Percentiles rank a stretch among this genome's conserved stretches.
Evolutionary conservation across 1,139 yeast genomes (phyloP).

Genomic region (Yamadazyma membranifaciens): DNA sequence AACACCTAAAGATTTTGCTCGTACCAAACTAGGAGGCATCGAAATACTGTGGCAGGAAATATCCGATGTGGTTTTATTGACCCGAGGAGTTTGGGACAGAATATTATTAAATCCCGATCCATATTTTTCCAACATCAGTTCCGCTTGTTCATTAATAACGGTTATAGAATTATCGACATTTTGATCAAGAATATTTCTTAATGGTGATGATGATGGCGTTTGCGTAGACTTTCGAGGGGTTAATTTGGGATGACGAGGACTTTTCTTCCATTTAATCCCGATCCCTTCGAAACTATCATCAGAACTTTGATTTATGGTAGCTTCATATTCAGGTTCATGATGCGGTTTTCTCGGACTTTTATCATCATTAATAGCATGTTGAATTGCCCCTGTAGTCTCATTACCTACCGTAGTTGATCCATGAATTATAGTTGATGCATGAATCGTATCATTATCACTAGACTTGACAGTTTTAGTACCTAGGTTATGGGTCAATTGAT

Average conservation of each 20-base stretch:
- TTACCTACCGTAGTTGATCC: neutral
- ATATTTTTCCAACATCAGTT: constrained; percentile 38
- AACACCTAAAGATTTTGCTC: constrained; percentile 33
- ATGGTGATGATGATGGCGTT: constrained; percentile 33
- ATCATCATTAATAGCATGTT: neutral
- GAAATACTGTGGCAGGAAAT: constrained; percentile 9
- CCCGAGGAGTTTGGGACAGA: constrained; percentile 23
- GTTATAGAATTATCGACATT: constrained; percentile 16
- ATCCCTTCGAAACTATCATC: constrained; percentile 46
- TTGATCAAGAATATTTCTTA: constrained; percentile 18
- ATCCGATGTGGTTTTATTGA: constrained; percentile 29
- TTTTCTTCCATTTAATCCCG: constrained; percentile 39
- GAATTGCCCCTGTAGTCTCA: neutral
- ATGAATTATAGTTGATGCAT: neutral
- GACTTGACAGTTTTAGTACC: neutral
- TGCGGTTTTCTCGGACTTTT: constrained; percentile 1
- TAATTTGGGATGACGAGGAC: constrained; percentile 21
- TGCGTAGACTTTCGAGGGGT: constrained; percentile 3
- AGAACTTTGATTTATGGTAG: constrained; percentile 29
- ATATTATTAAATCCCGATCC: constrained; percentile 32
- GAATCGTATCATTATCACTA: neutral
- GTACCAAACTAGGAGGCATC: constrained; percentile 21
- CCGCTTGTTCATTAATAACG: constrained; percentile 31
- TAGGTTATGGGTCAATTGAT: constrained; percentile 23
- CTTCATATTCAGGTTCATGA: constrained; percentile 8